phyloP scores from a whole-genome alignment of 441 rosid genomes.

The Aquilaria agallochum region DNA sequence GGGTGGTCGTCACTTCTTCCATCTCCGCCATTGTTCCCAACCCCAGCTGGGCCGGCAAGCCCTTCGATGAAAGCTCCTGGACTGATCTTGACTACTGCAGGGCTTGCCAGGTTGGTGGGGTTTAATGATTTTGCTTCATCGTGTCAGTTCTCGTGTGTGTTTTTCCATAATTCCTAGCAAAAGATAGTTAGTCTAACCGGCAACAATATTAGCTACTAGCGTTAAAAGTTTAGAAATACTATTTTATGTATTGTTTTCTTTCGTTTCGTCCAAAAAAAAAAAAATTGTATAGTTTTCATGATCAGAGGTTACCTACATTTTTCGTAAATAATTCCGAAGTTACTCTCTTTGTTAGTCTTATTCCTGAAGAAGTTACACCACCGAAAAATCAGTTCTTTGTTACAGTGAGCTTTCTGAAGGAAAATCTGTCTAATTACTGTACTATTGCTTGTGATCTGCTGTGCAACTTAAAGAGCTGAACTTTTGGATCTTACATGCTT shows the following conservation, averaged over 20 bases:
- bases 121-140: neutral
- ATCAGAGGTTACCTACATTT: no score
- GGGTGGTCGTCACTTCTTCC: conserved; percentile 80
- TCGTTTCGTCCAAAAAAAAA: no score
- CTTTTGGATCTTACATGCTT: no score
- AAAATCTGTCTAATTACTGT: no score
- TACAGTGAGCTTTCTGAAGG: neutral
- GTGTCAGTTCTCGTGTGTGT: neutral
- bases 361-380: neutral
- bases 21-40: conserved; percentile 80
- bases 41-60: conserved; percentile 47
- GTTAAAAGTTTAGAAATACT: no score
- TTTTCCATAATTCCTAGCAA: neutral
- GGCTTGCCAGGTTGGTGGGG: conserved; percentile 40
- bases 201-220: no score
- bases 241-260: no score
- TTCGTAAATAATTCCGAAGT: no score
- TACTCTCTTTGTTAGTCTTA: no score
- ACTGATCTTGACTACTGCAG: conserved; percentile 76
- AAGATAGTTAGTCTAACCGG: neutral
- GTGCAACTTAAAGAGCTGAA: no score
- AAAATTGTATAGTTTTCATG: no score
- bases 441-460: no score
- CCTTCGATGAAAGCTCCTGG: conserved; percentile 76
- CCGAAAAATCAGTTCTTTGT: neutral